Evolutionary conservation across 2,329 filamentous ascomycete species (phyloP), one percentile per base, ranked within the genome.

Genomic region (Pseudonectria buxi): DNA sequence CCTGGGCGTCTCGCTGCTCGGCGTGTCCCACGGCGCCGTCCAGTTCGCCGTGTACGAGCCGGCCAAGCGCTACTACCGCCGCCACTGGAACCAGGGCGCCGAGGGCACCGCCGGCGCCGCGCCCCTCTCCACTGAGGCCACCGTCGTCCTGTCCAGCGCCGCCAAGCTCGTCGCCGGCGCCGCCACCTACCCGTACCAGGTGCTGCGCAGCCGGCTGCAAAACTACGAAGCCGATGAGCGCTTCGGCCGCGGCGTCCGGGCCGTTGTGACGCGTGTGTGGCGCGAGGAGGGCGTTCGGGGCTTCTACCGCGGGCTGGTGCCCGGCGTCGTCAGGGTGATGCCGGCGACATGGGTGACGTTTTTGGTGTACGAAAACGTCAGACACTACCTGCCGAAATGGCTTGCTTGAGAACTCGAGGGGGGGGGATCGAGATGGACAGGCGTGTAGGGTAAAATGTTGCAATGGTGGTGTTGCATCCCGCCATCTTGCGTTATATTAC

Each of bases 271-370:
- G 39, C 79, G 83, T 62, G 79, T 94, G 22, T 95, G 85, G 79
- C 65, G 55, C 35, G 81, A 85, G 47, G 89, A 95, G 55, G 89
- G 92, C 0, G 40, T 84, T 24, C 66, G 74, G 9, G 90, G 90
- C 0, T 96, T 95, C 62, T 98, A 96, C 62, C 86, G 89, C 46
- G 92, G 92, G 2, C 67, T 96, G 38, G 78, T 86, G 27, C 89
- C 90, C 1, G 94, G 90, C 47, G 74, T 95, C n/a, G 69, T 95
- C 34, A 76, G 92, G 42, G 92, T 96, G 18, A 70, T 98, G 60
- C 92, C 92, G 4, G 89, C 88, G 24, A 96, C 92, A 4, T 94
- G 92, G 76, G 86, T 95, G 35, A 96, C 90, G 2, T 96, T 98
- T 57, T 63, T 98, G 51, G 89, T 96, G 15, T 96, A 96, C 63